phyloP scores from a whole-genome alignment of 176 grass and related monocot species.

The Eremochloa ophiuroides region DNA sequence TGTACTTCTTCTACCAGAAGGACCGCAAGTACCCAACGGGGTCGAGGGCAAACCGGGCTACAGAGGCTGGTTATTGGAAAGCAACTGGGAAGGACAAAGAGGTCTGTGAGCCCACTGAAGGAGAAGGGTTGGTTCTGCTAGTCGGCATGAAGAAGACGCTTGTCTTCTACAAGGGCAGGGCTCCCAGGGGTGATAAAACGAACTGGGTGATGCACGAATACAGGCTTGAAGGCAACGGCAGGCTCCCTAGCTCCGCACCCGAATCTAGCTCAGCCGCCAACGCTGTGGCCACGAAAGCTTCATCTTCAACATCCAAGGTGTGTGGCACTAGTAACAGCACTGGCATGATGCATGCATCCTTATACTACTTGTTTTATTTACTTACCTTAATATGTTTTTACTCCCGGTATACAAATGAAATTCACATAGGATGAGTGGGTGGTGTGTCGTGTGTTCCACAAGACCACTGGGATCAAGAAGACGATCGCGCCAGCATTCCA shows the following conservation, averaged over 20 bases:
- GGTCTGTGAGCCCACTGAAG: not conserved
- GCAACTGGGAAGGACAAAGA: conserved; percentile 63
- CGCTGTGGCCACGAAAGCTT: not conserved
- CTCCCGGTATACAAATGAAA: not conserved
- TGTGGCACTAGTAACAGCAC: not conserved
- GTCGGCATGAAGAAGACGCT: conserved; percentile 65
- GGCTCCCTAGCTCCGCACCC: not conserved
- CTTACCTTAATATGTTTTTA: no score
- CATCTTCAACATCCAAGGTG: conserved; percentile 13
- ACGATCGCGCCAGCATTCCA: not conserved
- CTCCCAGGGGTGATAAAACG: conserved; percentile 43
- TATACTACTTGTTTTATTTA: not conserved
- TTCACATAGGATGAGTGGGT: conserved; percentile 55
- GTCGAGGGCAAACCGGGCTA: conserved; percentile 43
- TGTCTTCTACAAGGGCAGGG: conserved; percentile 55
- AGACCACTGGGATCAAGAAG: conserved; percentile 39
- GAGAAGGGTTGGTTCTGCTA: not conserved
- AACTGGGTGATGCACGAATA: conserved; percentile 69
- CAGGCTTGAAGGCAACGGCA: conserved; percentile 23
- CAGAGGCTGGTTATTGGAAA: conserved; percentile 47
- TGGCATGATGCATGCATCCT: not conserved
- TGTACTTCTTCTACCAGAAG: conserved; percentile 54
- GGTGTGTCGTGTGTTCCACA: conserved; percentile 61
- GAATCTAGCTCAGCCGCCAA: not conserved
- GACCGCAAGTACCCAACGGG: conserved; percentile 61